Evolutionary conservation across 768 basidiomycete genomes (phyloP).

Genomic region (Tricholoma furcatifolium): DNA sequence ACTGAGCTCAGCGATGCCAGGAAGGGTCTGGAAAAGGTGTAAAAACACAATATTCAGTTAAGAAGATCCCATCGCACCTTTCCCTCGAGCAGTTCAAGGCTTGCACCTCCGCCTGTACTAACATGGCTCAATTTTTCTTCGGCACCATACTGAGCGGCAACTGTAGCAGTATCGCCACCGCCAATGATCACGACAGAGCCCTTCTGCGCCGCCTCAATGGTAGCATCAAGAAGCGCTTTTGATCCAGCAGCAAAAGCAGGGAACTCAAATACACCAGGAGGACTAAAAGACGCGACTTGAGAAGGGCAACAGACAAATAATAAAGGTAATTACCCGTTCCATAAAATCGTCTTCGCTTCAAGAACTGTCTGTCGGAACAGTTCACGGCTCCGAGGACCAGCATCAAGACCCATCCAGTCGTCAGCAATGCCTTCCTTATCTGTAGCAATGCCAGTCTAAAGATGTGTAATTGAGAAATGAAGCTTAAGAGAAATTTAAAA

Average conservation of each 20-base stretch:
- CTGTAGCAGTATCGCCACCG: slow-evolving; percentile 94
- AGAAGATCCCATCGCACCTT: slow-evolving; percentile 74
- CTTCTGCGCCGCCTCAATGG: slow-evolving; percentile 80
- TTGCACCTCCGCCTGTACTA: slow-evolving; percentile 92
- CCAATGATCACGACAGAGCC: slow-evolving; percentile 95
- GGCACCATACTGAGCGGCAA: slow-evolving; percentile 80
- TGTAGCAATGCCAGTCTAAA: slow-evolving; percentile 72
- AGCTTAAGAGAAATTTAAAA: not conserved
- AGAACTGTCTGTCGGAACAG: slow-evolving; percentile 79
- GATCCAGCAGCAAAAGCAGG: slow-evolving; percentile 88
- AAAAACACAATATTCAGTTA: not conserved
- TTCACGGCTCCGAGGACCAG: slow-evolving; percentile 79
- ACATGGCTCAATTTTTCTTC: slow-evolving; percentile 95
- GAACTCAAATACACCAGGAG: slow-evolving; percentile 98
- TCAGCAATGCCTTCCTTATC: slow-evolving; percentile 86
- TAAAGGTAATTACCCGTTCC: slow-evolving; percentile 72
- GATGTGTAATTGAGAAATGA: not conserved
- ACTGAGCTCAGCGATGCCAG: slow-evolving; percentile 89
- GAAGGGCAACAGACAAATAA: not conserved
- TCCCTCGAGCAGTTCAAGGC: slow-evolving; percentile 94
- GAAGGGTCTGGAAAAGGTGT: slow-evolving; percentile 57
- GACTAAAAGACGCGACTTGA: slow-evolving; percentile 49
- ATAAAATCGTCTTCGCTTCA: slow-evolving; percentile 92
- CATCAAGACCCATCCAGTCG: slow-evolving; percentile 95
- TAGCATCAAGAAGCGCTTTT: slow-evolving; percentile 77